A percentile compares a stretch with the other conserved stretches of the same genome.
These are phyloP conservation scores for Ascochyta pisi DNA, from an alignment of 2,329 filamentous ascomycete genomes.

Conservation along the genomic window DNA sequence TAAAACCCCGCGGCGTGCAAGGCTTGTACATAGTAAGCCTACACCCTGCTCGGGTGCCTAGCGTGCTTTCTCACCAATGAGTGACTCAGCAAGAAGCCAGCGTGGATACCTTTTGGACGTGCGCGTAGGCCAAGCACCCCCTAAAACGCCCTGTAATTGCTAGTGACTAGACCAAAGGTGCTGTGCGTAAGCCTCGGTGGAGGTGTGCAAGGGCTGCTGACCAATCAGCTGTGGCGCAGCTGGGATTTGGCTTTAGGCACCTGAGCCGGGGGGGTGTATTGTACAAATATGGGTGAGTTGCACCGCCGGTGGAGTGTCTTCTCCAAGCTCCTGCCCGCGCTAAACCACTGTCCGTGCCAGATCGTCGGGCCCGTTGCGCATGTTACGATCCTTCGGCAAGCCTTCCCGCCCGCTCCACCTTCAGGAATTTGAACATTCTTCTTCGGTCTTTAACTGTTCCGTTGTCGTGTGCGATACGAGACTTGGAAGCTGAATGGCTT, in stretches of 20 bases:
- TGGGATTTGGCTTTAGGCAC: too few species aligned
- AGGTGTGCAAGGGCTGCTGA: too few species aligned
- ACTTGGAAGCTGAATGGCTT: too few species aligned
- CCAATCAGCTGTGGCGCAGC: too few species aligned
- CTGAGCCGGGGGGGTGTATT: too few species aligned
- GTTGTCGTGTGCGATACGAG: too few species aligned
- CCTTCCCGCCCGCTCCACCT: not conserved
- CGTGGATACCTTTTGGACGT: too few species aligned
- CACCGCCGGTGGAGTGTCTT: not conserved
- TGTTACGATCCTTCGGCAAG: not conserved
- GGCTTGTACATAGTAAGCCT: too few species aligned
- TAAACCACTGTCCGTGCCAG: not conserved
- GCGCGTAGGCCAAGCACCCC: not conserved
- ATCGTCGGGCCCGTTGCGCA: constrained; percentile 1
- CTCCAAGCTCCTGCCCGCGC: not conserved
- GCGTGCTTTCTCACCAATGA: too few species aligned
- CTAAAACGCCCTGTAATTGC: not conserved
- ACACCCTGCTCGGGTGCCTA: too few species aligned
- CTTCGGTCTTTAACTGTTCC: too few species aligned
- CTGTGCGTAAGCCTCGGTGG: not conserved
- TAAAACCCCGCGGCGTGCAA: not conserved
- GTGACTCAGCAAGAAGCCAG: too few species aligned
- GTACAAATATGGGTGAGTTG: not conserved
- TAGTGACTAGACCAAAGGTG: not conserved
- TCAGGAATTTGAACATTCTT: not conserved